Base-by-base conservation (phyloP, 352 stramenopile species). In the Globisporangium rhizosaccharum region DNA sequence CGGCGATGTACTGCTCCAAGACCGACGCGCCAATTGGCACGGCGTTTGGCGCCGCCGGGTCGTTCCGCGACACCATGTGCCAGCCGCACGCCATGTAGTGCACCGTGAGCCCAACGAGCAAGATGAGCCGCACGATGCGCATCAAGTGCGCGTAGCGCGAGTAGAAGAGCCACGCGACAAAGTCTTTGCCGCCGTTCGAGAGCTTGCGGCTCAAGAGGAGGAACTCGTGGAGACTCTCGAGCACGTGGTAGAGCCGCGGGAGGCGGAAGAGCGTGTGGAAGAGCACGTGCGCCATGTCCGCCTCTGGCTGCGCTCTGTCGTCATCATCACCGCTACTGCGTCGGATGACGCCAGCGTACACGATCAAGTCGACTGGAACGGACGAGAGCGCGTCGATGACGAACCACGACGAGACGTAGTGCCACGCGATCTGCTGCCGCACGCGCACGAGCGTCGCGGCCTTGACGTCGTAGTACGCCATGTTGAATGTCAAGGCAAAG, bases 1-100 rank as follows among this genome's bases (percentile, higher is more conserved):
- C 71, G 0, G 50, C 25, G 0, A 70, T 53, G 45, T 88, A 83
- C 30, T 67, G 51, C 37, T 57, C 57, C 5, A 63, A 28, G 23
- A 41, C 11, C 0, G 23, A 30, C 1, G 47, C 46, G 9, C 18
- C 17, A 15, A 33, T 15, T 17, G 5, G 17, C 23, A 28, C 36
- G 2, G 47, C 23, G 10, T 25, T 61, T 14, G 56, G 39, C 12
- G 46, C 25, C 10, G 28, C 36, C 15, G 37, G 56, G 12, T 54
- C 53, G 17, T 46, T 10, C 7, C 45, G 5, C 2, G 20, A 42
- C 2, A 56, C 28, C 26, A 62, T 28, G 8, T 56, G 50, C 48
- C 50, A 63, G 7, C 28, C n/a, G 41, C 50, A 63, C n/a, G 48
- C 57, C 48, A 62, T 56, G 50, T 62, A 62, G 33, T 57, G 57